These are phyloP conservation scores for Talaromyces amestolkiae DNA, from an alignment of 2,329 filamentous ascomycete species.

Conservation along the genomic window DNA sequence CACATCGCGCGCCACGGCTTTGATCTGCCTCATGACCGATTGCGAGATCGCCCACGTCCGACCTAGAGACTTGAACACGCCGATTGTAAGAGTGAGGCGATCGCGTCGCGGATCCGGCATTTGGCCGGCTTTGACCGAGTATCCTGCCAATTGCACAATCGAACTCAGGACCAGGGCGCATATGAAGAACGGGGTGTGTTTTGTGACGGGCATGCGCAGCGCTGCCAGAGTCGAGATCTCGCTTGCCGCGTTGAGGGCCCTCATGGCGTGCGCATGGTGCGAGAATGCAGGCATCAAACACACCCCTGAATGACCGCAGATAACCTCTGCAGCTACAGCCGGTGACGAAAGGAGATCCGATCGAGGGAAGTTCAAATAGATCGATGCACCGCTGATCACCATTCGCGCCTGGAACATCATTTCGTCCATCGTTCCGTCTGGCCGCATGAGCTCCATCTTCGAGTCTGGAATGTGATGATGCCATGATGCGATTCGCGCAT, in stretches of 20 bases:
- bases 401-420: constrained; percentile 90
- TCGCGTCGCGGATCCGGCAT: constrained; percentile 61
- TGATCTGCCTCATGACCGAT: constrained; percentile 69
- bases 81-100: constrained; percentile 74
- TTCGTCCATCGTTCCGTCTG: constrained; percentile 73
- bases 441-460: constrained; percentile 68
- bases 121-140: constrained; percentile 59
- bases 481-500: constrained; percentile 67
- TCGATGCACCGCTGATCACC: constrained; percentile 63
- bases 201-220: constrained; percentile 55
- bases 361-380: constrained; percentile 75
- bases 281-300: constrained; percentile 41
- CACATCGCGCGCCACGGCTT: constrained; percentile 75
- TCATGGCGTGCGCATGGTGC: constrained; percentile 63
- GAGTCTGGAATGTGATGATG: constrained; percentile 70
- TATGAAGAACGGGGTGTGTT: constrained; percentile 80
- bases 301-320: constrained; percentile 41
- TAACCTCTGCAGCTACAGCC: constrained; percentile 49
- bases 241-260: constrained; percentile 75
- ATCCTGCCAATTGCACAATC: constrained; percentile 78
- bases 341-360: constrained; percentile 65
- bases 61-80: constrained; percentile 67
- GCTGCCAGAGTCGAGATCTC: constrained; percentile 75
- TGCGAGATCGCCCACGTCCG: constrained; percentile 70
- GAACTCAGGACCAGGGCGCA: constrained; percentile 76